A percentile compares a stretch with the other conserved stretches of the same genome.
Evolutionary conservation across 2,329 filamentous ascomycete species (phyloP).

Genomic region (Tolypocladium tropicale): DNA sequence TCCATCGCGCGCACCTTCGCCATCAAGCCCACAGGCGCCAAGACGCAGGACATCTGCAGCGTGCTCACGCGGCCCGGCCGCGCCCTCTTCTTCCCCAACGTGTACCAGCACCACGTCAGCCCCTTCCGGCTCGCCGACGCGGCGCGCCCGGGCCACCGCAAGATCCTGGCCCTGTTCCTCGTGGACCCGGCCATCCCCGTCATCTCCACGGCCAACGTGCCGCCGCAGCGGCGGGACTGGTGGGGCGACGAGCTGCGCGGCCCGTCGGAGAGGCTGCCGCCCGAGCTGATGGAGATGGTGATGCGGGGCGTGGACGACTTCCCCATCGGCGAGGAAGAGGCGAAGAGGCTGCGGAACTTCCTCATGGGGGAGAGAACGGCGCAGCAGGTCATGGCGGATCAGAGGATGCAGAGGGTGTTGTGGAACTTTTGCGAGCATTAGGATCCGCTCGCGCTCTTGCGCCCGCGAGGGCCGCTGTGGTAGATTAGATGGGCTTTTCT

Average conservation of each 20-base stretch:
- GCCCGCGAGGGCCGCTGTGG: too few species aligned
- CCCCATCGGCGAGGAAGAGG: background rate
- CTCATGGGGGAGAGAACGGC: background rate
- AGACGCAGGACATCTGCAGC: conserved; percentile 29
- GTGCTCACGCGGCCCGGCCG: conserved; percentile 37
- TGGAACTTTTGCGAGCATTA: background rate
- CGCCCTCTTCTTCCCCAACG: conserved; percentile 45
- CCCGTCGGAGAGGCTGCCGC: background rate
- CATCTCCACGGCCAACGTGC: conserved; percentile 32
- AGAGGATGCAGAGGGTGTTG: background rate
- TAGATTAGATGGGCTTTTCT: too few species aligned
- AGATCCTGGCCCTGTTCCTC: conserved; percentile 50
- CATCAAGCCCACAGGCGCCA: conserved; percentile 8
- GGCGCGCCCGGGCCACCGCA: conserved; percentile 43
- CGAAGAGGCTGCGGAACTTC: background rate
- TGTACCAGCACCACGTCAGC: conserved; percentile 39
- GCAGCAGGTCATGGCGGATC: background rate
- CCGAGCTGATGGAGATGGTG: background rate
- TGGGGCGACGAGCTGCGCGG: conserved; percentile 10
- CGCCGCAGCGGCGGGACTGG: conserved; percentile 32
- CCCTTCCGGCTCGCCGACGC: conserved; percentile 42
- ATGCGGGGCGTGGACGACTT: background rate
- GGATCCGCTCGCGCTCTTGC: too few species aligned
- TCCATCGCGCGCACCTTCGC: conserved; percentile 26
- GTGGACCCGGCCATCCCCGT: conserved; percentile 43